Evolutionary conservation across 1,284 basidiomycete genomes (phyloP), one percentile per base, ranked within the genome.

Genomic region (Ustilago nuda): DNA sequence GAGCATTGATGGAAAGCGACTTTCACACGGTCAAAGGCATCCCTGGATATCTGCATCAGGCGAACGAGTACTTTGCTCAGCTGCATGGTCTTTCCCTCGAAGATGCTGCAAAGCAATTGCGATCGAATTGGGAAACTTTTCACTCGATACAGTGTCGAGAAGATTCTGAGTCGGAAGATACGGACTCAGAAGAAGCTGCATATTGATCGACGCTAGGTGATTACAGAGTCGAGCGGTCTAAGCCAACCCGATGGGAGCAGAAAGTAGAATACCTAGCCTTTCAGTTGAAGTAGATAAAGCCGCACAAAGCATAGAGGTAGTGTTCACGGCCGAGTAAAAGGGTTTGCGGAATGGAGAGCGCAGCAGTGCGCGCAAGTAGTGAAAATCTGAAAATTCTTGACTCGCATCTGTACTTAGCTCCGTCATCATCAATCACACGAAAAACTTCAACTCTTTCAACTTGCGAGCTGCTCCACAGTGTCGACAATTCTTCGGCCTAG

Each of bases 1-100:
- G 79, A 17, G 59, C 82, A 3, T 61, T 85, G 45, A 60, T 76
- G 66, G 83, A 85, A 57, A 79, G 75, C 43, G 83, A 85, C 56
- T 78, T 67, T 50, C 73, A 82, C 50, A 76, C 70, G 5, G 77
- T 76, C 48, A 59, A 71, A n/a, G 71, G 51, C 17, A 73, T 83
- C 5, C 72, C 76, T 2, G 50, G n/a, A 3, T 64, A 48, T 41
- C 33, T 75, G 43, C 32, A 48, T 8, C 39, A 70, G 27, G 72
- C 66, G n/a, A 46, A 36, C 45, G 59, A 66, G 33, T 75, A 75
- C 55, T 75, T 70, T 51, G 67, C 72, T n/a, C 41, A 63, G 39
- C 33, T 61, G 36, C 61, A 70, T 12, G 52, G 45, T 1, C 37
- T 75, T 9, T 27, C 19, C 13, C 8, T 13, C 2, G 61, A 60